Base-by-base conservation (phyloP, 306 rosid genomes). In the Amphicarpaea edgeworthii region DNA sequence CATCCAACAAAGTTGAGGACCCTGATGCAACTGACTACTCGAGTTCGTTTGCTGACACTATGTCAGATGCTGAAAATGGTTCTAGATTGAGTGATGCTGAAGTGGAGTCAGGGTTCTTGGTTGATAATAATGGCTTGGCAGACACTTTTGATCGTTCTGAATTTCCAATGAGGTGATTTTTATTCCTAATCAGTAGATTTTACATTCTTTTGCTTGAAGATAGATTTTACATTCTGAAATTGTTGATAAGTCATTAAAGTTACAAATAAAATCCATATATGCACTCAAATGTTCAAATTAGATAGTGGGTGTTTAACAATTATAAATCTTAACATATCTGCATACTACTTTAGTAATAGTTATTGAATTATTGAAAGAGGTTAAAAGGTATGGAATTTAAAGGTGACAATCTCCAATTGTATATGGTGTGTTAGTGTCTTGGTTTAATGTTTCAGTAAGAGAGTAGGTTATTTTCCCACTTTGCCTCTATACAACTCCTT, bases 1-100 rank as follows among this genome's bases (percentile, higher is more conserved):
- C 83, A 30, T 67, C 82, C 19, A 66, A 65, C 64, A 89, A 87
- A 72, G 79, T 66, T 23, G 93, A 87, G 53, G 98, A 92, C 60
- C 93, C 92, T 26, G 93, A 92, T 77, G 98, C 93, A 59, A 94
- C 97, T 54, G 96, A 94, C 73, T 84, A 87, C 80, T 94, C 98
- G 57, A 92, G 95, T 77, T 94, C 97, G 4, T 94, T 94, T 78
- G 96, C 86, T 0, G 86, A 83, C 76, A 87, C 97, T 28, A 34
- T 40, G 1, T 89, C 94, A 60, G 92, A 86, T 59, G 73, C 72
- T 14, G 91, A 88, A 53, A 83, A 79, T 69, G 65, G 82, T 65
- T 81, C 90, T 43, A 87, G 88, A 81, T 59, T 81, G 61, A 85
- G 95, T 65, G 97, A 90, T 77, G 92, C 87, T 12, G 97, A 94